A percentile compares a stretch with the other conserved stretches of the same genome.
phyloP scores from a whole-genome alignment of 768 basidiomycete species.

The Lentinula detonsa region DNA sequence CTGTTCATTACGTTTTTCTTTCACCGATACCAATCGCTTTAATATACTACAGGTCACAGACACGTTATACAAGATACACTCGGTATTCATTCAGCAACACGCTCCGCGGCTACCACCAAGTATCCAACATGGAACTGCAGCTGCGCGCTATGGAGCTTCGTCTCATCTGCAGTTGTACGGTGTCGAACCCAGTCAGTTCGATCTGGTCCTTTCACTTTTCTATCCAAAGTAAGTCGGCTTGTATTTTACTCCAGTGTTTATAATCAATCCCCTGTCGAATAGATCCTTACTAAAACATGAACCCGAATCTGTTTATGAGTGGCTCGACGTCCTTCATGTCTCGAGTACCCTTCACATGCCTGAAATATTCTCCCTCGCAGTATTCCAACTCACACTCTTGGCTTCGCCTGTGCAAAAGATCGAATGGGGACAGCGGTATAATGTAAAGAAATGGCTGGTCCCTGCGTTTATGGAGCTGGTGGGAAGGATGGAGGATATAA shows the following conservation, averaged over 20 bases:
- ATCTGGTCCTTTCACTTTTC: not conserved
- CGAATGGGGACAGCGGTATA: constrained; percentile 6
- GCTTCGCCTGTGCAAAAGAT: constrained; percentile 8
- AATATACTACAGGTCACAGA: not conserved
- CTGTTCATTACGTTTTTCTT: not conserved
- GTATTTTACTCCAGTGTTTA: no score
- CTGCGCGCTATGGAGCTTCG: no score
- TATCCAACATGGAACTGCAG: not conserved
- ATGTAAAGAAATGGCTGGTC: constrained; percentile 13
- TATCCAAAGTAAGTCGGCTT: constrained; percentile 3
- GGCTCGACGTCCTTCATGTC: constrained; percentile 28
- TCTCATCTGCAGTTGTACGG: no score
- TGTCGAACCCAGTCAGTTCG: constrained; percentile 3
- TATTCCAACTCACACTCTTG: constrained; percentile 5
- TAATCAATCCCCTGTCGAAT: not conserved
- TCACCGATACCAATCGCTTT: no score
- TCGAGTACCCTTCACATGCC: constrained; percentile 27
- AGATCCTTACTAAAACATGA: constrained; percentile 10
- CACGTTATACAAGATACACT: not conserved
- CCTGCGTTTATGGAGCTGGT: constrained; percentile 15
- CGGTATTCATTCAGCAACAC: not conserved
- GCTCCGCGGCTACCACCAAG: not conserved
- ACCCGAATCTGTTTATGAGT: constrained; percentile 20
- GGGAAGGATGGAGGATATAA: constrained; percentile 8
- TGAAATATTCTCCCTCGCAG: constrained; percentile 20